Percentiles rank a stretch among this genome's conserved stretches.
phyloP scores from a whole-genome alignment of 306 rosid species.

The Vigna mungo region DNA sequence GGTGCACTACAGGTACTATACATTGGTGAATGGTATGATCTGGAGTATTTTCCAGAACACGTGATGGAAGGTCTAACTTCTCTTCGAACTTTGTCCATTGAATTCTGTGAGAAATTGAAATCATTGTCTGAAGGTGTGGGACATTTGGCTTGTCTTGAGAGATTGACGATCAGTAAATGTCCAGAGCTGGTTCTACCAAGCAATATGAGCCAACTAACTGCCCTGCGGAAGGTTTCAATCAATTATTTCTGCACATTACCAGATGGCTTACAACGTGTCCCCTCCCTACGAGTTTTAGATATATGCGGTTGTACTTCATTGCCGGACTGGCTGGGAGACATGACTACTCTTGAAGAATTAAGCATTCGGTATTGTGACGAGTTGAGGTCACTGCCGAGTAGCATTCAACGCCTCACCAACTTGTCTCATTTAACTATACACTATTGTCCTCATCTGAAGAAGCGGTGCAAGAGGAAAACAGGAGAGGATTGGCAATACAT shows the following conservation, averaged over 20 bases:
- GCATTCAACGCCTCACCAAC: conserved; percentile 18
- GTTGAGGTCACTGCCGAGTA: conserved; percentile 23
- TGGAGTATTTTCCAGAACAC: background rate
- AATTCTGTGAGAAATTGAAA: accelerated
- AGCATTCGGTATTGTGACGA: accelerated
- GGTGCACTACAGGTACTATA: background rate
- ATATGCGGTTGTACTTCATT: background rate
- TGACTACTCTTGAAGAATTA: background rate
- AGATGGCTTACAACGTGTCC: conserved; percentile 14
- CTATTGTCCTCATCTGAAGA: background rate
- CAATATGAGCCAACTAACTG: conserved; percentile 10
- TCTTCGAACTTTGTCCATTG: background rate
- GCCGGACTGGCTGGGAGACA: conserved; percentile 24
- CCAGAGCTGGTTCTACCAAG: conserved; percentile 2
- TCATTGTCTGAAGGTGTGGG: background rate
- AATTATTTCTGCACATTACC: accelerated
- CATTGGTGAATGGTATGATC: accelerated
- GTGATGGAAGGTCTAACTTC: conserved; percentile 18
- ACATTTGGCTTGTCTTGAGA: conserved; percentile 10
- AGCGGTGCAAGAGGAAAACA: too few relatives aligned
- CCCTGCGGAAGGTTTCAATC: background rate
- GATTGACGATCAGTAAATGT: accelerated
- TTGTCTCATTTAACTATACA: background rate
- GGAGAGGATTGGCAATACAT: background rate
- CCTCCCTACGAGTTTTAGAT: background rate